Percentiles rank a stretch among this genome's conserved stretches.
Evolutionary conservation across 768 basidiomycete species (phyloP).

Genomic region (Cantharellus anzutake): DNA sequence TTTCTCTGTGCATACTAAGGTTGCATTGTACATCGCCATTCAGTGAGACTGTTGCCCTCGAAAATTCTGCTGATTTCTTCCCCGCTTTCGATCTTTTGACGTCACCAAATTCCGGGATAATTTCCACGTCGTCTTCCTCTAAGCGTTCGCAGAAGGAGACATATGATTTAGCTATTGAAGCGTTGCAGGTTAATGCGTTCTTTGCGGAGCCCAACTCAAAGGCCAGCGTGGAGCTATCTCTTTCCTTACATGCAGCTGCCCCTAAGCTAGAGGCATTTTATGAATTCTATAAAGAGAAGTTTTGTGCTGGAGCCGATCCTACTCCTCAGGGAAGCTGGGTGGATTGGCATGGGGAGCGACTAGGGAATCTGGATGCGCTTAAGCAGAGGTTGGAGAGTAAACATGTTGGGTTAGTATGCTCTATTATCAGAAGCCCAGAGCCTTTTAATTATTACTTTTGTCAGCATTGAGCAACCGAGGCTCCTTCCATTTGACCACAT

Average conservation of each 20-base stretch:
- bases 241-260: slow-evolving; percentile 58
- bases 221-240: slow-evolving; percentile 44
- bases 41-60: slow-evolving; percentile 68
- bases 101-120: slow-evolving; percentile 16
- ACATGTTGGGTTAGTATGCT: slow-evolving; percentile 4
- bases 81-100: slow-evolving; percentile 50
- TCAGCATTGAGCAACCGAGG: slow-evolving; percentile 16
- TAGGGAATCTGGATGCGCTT: slow-evolving; percentile 25
- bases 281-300: slow-evolving; percentile 35
- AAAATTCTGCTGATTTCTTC: slow-evolving; percentile 58
- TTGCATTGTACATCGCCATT: not conserved
- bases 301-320: slow-evolving; percentile 12
- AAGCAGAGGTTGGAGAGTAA: slow-evolving; percentile 5
- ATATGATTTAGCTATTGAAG: slow-evolving; percentile 34
- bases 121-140: slow-evolving; percentile 13
- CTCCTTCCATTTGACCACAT: slow-evolving; percentile 65
- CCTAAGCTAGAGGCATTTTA: slow-evolving; percentile 77
- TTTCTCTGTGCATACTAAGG: not conserved
- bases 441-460: not conserved
- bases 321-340: slow-evolving; percentile 42
- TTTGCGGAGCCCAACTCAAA: slow-evolving; percentile 31
- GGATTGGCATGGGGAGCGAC: slow-evolving; percentile 60
- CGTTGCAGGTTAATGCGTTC: slow-evolving; percentile 28
- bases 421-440: not conserved
- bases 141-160: slow-evolving; percentile 28